phyloP scores from a whole-genome alignment of 805 yeast species.

The Metschnikowia orientalis region DNA sequence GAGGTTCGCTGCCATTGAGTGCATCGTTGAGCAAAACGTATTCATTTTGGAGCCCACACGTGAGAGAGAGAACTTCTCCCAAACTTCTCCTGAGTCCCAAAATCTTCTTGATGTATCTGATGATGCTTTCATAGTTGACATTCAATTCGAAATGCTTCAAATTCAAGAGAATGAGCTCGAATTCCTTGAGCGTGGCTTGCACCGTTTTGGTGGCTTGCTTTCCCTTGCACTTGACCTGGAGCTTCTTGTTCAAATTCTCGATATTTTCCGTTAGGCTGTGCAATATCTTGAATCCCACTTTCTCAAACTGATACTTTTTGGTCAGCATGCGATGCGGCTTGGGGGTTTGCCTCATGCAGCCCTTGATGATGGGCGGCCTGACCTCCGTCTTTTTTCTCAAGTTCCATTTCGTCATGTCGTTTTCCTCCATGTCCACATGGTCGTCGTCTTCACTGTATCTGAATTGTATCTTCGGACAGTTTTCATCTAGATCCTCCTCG shows the following conservation, averaged over 20 bases:
- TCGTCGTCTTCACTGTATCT: constrained; percentile 1
- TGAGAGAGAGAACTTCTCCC: constrained; percentile 6
- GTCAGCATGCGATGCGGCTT: background rate
- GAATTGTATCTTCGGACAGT: constrained; percentile 3
- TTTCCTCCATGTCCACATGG: background rate
- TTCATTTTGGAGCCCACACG: constrained; percentile 7
- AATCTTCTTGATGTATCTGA: constrained; percentile 3
- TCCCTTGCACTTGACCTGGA: constrained; percentile 1
- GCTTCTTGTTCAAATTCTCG: constrained; percentile 3
- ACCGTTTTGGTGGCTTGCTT: background rate
- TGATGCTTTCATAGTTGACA: constrained; percentile 4
- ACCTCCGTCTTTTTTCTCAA: background rate
- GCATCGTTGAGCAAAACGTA: constrained; percentile 2
- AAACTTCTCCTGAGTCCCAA: constrained; percentile 3
- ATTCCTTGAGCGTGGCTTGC: constrained; percentile 3
- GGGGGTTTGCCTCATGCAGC: background rate
- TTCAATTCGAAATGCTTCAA: constrained; percentile 3
- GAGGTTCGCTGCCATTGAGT: background rate
- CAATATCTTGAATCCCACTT: constrained; percentile 4
- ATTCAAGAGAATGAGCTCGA: constrained; percentile 4
- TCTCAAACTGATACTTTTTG: background rate
- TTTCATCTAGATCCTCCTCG: constrained; percentile 2
- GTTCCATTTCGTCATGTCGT: constrained; percentile 4
- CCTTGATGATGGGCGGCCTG: background rate
- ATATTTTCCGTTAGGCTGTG: constrained; percentile 5